These are phyloP conservation scores for Fagus crenata DNA, from an alignment of 306 rosid species.

Conservation along the genomic window DNA sequence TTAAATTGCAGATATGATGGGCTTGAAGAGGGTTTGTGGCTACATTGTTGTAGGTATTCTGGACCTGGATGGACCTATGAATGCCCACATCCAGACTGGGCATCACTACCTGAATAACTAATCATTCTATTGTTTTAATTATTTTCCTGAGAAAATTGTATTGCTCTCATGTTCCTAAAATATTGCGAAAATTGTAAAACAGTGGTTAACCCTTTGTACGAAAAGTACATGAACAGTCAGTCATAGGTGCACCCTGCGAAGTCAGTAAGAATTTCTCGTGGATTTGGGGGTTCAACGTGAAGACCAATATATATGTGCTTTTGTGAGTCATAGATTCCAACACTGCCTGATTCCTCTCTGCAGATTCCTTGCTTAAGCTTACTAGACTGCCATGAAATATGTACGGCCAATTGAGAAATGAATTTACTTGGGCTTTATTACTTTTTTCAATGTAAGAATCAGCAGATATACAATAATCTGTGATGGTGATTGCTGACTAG, in stretches of 20 bases:
- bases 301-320: neutral
- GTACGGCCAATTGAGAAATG: neutral
- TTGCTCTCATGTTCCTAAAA: neutral
- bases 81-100: slow-evolving; percentile 87
- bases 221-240: neutral
- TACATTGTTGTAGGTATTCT: slow-evolving; percentile 66
- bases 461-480: neutral
- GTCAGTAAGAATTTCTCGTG: neutral
- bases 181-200: neutral
- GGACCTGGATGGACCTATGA: slow-evolving; percentile 87
- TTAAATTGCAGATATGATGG: slow-evolving; percentile 56
- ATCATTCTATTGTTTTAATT: slow-evolving; percentile 3
- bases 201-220: neutral
- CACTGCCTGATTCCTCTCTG: neutral
- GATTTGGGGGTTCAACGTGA: neutral
- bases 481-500: neutral
- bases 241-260: neutral
- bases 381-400: neutral
- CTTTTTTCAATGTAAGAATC: neutral
- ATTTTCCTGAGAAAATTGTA: neutral
- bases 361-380: neutral
- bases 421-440: neutral
- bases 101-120: slow-evolving; percentile 39
- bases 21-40: slow-evolving; percentile 76
- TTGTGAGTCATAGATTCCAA: neutral